Conservation (phyloP, 140 eudicot species). For the Flaveria floridana region DNA sequence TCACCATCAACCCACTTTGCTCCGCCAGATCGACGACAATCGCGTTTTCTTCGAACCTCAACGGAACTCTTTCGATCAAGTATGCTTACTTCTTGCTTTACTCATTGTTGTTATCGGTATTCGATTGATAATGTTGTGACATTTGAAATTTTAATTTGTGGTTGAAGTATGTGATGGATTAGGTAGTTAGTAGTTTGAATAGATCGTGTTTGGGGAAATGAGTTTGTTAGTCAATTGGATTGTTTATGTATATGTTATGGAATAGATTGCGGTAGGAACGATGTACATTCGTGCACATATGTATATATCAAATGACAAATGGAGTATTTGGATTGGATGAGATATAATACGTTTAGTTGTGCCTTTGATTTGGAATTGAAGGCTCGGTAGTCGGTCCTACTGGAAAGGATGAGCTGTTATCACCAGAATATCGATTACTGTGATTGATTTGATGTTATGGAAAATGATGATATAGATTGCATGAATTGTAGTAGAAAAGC, state of each 20-base stretch:
- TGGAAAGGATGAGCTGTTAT: neutral
- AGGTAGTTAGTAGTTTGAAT: too few species aligned
- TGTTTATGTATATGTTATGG: constrained; percentile 6
- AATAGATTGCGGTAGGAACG: neutral
- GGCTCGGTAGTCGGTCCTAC: too few species aligned
- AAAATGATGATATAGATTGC: too few species aligned
- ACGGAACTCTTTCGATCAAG: constrained; percentile 41
- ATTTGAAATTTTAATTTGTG: too few species aligned
- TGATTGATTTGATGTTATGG: neutral
- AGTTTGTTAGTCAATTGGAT: neutral
- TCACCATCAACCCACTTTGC: constrained; percentile 24
- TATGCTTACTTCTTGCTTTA: constrained; percentile 22
- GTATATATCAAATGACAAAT: constrained; percentile 2
- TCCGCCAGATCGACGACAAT: constrained; percentile 29
- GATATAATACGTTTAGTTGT: neutral
- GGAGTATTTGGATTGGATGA: neutral
- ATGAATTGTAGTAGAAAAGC: neutral
- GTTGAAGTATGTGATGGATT: too few species aligned
- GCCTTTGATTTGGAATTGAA: constrained; percentile 5
- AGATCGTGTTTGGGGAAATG: neutral
- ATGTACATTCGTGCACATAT: neutral
- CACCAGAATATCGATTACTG: constrained; percentile 5
- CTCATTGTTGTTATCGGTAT: neutral
- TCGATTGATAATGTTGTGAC: neutral
- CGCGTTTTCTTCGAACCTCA: constrained; percentile 35